A percentile compares a stretch with the other conserved stretches of the same genome.
These are phyloP conservation scores for Alternaria viburni DNA, from an alignment of 2,329 filamentous ascomycete species.

Conservation along the genomic window DNA sequence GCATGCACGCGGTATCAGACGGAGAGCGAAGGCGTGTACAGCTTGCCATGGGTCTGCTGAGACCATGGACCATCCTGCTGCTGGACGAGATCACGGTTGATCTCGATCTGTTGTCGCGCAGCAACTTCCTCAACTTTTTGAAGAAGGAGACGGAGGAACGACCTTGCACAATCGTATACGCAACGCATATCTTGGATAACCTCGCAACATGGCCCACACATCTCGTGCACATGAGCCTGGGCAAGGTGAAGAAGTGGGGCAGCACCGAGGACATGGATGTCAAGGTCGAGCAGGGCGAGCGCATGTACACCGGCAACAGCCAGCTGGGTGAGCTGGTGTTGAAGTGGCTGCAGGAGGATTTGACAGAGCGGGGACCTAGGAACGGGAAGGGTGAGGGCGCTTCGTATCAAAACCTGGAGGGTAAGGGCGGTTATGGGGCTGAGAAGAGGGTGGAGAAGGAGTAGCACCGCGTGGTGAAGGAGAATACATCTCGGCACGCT, in stretches of 20 bases:
- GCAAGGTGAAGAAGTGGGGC: conserved; percentile 86
- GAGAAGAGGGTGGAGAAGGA: conserved; percentile 53
- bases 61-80: conserved; percentile 89
- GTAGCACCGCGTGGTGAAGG: not conserved
- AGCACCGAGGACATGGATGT: conserved; percentile 66
- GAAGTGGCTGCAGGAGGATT: conserved; percentile 82
- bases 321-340: conserved; percentile 86
- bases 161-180: conserved; percentile 92
- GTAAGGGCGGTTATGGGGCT: conserved; percentile 68
- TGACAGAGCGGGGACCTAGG: conserved; percentile 78
- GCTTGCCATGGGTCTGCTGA: conserved; percentile 90
- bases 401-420: conserved; percentile 65
- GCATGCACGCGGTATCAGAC: conserved; percentile 94
- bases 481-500: conserved; percentile 15
- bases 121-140: conserved; percentile 84
- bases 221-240: conserved; percentile 92
- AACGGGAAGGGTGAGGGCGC: conserved; percentile 68
- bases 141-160: conserved; percentile 83
- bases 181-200: conserved; percentile 96
- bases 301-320: conserved; percentile 71
- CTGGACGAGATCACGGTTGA: conserved; percentile 98
- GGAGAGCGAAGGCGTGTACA: conserved; percentile 92
- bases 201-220: conserved; percentile 94
- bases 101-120: conserved; percentile 83
- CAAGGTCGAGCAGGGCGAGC: conserved; percentile 50